Conservation (phyloP, 768 basidiomycete genomes). For the Daedaleopsis sinensis region DNA sequence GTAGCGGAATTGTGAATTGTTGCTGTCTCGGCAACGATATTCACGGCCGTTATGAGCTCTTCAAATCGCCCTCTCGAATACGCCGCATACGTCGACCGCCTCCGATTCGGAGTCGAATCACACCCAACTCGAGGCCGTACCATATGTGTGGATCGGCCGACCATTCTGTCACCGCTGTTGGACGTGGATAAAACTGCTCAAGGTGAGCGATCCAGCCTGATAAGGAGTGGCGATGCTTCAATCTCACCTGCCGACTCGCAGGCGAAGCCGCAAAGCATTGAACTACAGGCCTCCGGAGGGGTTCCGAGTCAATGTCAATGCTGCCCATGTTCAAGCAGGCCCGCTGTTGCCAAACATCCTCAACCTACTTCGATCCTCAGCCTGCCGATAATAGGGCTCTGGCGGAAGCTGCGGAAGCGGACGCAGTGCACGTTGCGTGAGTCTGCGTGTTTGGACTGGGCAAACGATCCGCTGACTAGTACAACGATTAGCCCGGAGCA, state of each 20-base stretch:
- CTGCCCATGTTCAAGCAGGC: slow-evolving; percentile 39
- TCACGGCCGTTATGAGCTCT: not conserved
- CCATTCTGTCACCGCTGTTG: no score
- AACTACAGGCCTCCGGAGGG: slow-evolving; percentile 39
- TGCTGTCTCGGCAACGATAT: not conserved
- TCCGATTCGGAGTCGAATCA: no score
- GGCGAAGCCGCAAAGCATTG: slow-evolving; percentile 36
- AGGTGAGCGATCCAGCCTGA: slow-evolving; percentile 14
- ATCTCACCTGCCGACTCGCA: not conserved
- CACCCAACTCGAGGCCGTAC: no score
- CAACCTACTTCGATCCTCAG: no score
- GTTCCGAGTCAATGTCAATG: no score
- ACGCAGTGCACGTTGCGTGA: slow-evolving; percentile 26
- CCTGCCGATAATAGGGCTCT: slow-evolving; percentile 15
- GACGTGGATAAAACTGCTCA: no score
- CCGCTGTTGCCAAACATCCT: slow-evolving; percentile 37
- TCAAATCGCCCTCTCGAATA: slow-evolving; percentile 7
- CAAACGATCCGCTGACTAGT: no score
- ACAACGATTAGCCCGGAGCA: no score
- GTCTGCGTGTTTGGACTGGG: not conserved
- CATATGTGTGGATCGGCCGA: no score
- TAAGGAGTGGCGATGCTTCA: no score
- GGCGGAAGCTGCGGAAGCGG: slow-evolving; percentile 28
- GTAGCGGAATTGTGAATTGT: no score
- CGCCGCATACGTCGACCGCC: slow-evolving; percentile 10